Evolutionary conservation across 2,329 filamentous ascomycete genomes (phyloP).

Genomic region (Monascus ruber): DNA sequence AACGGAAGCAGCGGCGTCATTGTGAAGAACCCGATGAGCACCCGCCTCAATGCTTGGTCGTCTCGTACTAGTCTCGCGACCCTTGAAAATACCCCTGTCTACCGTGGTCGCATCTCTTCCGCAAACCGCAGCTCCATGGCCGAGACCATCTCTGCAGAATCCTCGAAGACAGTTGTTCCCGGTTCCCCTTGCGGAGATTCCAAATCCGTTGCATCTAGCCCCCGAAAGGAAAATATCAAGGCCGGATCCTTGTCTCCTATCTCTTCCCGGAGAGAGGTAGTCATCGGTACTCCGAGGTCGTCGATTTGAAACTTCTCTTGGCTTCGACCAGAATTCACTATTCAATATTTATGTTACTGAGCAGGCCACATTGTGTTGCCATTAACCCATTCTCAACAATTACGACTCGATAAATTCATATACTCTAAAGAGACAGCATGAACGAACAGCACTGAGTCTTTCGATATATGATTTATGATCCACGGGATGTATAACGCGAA

Average conservation of each 20-base stretch:
- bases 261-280: constrained; percentile 28
- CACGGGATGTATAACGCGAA: too few species aligned
- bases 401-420: too few species aligned
- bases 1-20: constrained; percentile 22
- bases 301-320: constrained; percentile 8
- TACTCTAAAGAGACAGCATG: too few species aligned
- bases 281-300: constrained; percentile 24
- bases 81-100: constrained; percentile 28
- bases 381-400: too few species aligned
- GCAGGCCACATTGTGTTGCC: too few species aligned
- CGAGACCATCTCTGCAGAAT: constrained; percentile 21
- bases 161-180: constrained; percentile 25
- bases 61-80: constrained; percentile 25
- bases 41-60: constrained; percentile 19
- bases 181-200: constrained; percentile 17
- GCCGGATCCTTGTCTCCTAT: constrained; percentile 27
- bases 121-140: constrained; percentile 17
- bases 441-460: too few species aligned
- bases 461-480: too few species aligned
- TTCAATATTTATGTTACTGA: too few species aligned
- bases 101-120: constrained; percentile 17
- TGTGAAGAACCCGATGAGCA: constrained; percentile 25
- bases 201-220: constrained; percentile 27
- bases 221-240: constrained; percentile 29
- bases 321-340: too few species aligned